These are phyloP conservation scores for Bothriochloa decipiens DNA, from an alignment of 176 grass and related monocot species.

Conservation along the genomic window DNA sequence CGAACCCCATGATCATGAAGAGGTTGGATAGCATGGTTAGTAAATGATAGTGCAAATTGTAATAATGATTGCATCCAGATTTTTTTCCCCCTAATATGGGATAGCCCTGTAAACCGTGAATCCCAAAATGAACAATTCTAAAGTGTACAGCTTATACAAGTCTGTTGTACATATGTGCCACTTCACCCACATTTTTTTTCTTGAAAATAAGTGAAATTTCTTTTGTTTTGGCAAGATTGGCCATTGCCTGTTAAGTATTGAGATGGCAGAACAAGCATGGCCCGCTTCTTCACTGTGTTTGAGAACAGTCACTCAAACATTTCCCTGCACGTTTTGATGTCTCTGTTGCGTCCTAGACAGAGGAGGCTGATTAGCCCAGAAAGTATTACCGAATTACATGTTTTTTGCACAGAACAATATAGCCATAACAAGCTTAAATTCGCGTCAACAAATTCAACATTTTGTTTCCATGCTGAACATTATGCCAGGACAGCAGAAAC, in stretches of 20 bases:
- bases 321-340: background rate
- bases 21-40: background rate
- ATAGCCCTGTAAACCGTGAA: constrained; percentile 1
- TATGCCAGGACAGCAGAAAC: background rate
- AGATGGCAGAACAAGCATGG: background rate
- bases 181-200: constrained; percentile 4
- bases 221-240: background rate
- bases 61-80: background rate
- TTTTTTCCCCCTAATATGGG: background rate
- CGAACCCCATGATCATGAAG: constrained; percentile 16
- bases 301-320: background rate
- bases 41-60: background rate
- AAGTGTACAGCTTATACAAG: constrained; percentile 11
- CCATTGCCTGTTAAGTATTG: background rate
- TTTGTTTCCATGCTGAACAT: background rate
- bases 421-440: background rate
- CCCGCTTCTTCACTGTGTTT: background rate
- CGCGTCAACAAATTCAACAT: background rate
- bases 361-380: background rate
- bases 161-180: constrained; percentile 21
- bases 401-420: background rate
- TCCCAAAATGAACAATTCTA: background rate
- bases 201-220: background rate
- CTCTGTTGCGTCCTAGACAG: background rate
- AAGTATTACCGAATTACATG: background rate